Base-by-base conservation (phyloP, 257 asterid species). In the Apocynum venetum region DNA sequence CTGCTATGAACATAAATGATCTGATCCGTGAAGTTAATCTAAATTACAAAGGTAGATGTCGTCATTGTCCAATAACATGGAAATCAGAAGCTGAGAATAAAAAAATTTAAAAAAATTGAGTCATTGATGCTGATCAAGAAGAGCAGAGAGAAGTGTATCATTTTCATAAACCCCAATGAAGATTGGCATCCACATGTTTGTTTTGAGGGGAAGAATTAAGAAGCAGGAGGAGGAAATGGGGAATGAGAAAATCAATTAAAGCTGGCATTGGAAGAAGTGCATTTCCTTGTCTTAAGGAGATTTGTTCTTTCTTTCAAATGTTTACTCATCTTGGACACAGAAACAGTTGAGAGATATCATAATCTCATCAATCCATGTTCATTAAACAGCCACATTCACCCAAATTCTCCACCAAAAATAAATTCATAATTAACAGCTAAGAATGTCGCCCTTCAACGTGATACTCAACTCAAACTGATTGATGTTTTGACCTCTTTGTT, bases 281-380 rank as follows among this genome's bases (percentile, higher is more conserved):
- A 86, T 78, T 89, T 87, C 94, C 94, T 80, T 85, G 92, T 90
- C 93, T 87, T 89, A 79, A 79, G 97, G 96, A 84, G 90, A 83
- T 85, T 84, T 87, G 79, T 76, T 83, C 65, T 51, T 72, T 67
- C 56, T 46, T 67, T 67, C 48, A n/a, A 49, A 14, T 81, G 69
- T 51, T 67, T 41, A 79, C 64, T 51, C 70, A 64, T 77, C 64
- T 15, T 72, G 6, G 35, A 71, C 71, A 67, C n/a, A 20, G 47
- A 73, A 66, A 72, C 51, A 53, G 73, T 71, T 46, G 60, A 40
- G 71, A 55, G 10, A 40, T 60, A 43, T 36, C 78, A 72, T 66
- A 72, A 77, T 72, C 76, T 72, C 78, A 38, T 38, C 71, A 13
- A 8, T 60, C 78, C 84, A 80, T 76, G 82, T 76, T 83, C 77